phyloP scores from a whole-genome alignment of 75 land plant genomes.

The Cunninghamia lanceolata region DNA sequence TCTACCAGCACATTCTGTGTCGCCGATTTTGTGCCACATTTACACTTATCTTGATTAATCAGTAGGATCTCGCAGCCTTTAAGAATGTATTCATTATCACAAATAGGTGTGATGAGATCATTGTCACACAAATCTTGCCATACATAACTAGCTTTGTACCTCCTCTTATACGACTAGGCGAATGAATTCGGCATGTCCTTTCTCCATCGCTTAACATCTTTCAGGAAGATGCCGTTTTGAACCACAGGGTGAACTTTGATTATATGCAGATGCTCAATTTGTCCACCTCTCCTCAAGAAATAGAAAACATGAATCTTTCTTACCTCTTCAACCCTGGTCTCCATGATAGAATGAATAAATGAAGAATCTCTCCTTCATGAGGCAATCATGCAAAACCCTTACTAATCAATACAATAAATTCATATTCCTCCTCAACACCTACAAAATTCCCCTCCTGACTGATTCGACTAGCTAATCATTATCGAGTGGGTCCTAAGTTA shows the following conservation, averaged over 20 bases:
- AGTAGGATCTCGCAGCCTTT: slow-evolving; percentile 49
- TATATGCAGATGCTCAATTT: slow-evolving; percentile 71
- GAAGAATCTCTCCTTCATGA: neutral
- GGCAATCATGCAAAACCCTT: neutral
- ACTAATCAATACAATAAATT: neutral
- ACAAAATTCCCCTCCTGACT: too few species aligned
- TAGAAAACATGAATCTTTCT: slow-evolving; percentile 58
- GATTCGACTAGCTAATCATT: too few species aligned
- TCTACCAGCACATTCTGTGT: neutral
- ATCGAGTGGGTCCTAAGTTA: too few species aligned
- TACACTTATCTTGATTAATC: neutral
- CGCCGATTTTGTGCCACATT: neutral
- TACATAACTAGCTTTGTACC: slow-evolving; percentile 51
- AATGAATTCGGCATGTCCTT: slow-evolving; percentile 59
- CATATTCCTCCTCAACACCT: too few species aligned
- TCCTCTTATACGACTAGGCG: slow-evolving; percentile 81
- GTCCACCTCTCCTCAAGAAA: slow-evolving; percentile 52
- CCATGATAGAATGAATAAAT: neutral
- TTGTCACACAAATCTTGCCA: slow-evolving; percentile 77
- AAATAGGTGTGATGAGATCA: slow-evolving; percentile 57
- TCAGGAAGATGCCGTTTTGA: slow-evolving; percentile 37
- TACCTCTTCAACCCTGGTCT: slow-evolving; percentile 14
- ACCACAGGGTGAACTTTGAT: slow-evolving; percentile 35
- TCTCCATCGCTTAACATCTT: slow-evolving; percentile 77
- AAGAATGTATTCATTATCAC: slow-evolving; percentile 64